These are phyloP conservation scores for Trypanosoma lewisi DNA, from an alignment of 208 protist genomes.

Conservation along the genomic window DNA sequence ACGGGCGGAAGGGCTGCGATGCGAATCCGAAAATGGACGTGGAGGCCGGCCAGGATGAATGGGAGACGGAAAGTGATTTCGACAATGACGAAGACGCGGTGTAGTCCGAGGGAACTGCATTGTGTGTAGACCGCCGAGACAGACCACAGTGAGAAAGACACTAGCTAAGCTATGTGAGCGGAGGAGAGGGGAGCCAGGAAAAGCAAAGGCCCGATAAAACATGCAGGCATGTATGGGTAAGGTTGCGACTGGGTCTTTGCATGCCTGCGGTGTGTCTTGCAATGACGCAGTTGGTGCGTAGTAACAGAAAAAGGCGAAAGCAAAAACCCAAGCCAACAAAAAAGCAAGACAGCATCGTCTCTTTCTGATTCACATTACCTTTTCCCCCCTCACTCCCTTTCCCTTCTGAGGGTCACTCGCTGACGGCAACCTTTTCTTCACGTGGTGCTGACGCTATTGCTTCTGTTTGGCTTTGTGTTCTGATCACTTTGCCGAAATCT, in stretches of 20 bases:
- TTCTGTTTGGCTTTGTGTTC: not conserved
- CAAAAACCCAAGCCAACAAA: too few species aligned
- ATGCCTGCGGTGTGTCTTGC: too few species aligned
- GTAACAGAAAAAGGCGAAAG: not conserved
- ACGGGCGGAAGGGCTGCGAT: not conserved
- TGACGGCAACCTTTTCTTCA: too few species aligned
- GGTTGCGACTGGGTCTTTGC: too few species aligned
- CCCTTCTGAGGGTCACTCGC: too few species aligned
- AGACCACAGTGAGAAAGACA: too few species aligned
- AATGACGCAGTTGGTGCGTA: not conserved
- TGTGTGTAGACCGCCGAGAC: too few species aligned
- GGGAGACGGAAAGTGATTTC: slow-evolving; percentile 17
- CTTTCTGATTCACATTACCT: not conserved
- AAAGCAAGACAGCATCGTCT: not conserved
- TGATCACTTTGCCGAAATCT: not conserved
- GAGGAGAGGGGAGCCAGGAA: not conserved
- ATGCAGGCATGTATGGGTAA: too few species aligned
- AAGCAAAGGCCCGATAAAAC: too few species aligned
- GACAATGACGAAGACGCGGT: slow-evolving; percentile 2
- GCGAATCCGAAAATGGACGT: not conserved
- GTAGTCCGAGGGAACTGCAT: too few species aligned
- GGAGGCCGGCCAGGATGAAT: slow-evolving; percentile 13
- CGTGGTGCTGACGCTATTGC: not conserved
- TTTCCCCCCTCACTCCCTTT: too few species aligned
- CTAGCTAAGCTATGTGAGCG: not conserved